These are phyloP conservation scores for Ogataea wickerhamii DNA, from an alignment of 805 yeast genomes.

Conservation along the genomic window DNA sequence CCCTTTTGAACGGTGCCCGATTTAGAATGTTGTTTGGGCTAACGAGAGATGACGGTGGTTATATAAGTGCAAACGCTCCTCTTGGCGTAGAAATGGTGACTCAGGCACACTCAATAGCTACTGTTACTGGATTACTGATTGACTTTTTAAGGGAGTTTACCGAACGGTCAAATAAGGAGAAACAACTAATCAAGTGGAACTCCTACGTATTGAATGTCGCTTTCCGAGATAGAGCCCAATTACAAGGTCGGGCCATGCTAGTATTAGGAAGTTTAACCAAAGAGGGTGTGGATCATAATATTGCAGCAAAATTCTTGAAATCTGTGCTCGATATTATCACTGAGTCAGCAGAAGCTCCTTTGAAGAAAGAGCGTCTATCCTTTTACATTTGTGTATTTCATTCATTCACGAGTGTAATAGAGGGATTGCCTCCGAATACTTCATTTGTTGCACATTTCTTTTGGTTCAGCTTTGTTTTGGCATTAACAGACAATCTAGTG, in stretches of 20 bases:
- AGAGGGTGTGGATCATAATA: conserved; percentile 57
- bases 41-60: conserved; percentile 47
- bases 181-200: conserved; percentile 66
- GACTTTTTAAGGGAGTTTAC: conserved; percentile 50
- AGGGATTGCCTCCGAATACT: conserved; percentile 46
- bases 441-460: conserved; percentile 44
- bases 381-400: conserved; percentile 38
- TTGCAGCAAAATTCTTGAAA: conserved; percentile 28
- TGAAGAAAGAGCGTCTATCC: conserved; percentile 19
- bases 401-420: conserved; percentile 44
- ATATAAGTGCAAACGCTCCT: conserved; percentile 26
- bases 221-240: conserved; percentile 49
- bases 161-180: conserved; percentile 41
- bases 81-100: conserved; percentile 35
- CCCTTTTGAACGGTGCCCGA: conserved; percentile 54
- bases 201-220: conserved; percentile 61
- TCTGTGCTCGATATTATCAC: conserved; percentile 27
- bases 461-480: conserved; percentile 39
- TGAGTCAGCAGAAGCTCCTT: conserved; percentile 18
- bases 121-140: conserved; percentile 53
- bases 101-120: conserved; percentile 48
- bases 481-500: conserved; percentile 25
- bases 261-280: conserved; percentile 67
- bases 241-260: conserved; percentile 65
- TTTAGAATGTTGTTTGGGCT: conserved; percentile 68